Conservation (phyloP, 2,329 filamentous ascomycete genomes). For the Fusarium sp. region DNA sequence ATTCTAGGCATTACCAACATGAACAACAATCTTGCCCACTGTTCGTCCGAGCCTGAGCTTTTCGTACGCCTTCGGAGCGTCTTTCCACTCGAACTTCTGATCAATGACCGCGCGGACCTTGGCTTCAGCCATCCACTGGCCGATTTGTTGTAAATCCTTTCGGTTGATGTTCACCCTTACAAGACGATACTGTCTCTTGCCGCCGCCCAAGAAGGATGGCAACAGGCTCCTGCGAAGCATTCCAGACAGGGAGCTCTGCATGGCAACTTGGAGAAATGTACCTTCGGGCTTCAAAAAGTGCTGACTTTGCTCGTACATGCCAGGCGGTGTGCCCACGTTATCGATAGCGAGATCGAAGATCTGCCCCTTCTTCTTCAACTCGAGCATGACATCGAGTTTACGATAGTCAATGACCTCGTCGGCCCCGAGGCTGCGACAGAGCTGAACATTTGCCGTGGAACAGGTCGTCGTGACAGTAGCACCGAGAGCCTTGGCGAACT, state of each 20-base stretch:
- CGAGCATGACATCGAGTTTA: conserved; percentile 30
- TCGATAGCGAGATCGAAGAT: conserved; percentile 46
- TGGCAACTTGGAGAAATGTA: conserved; percentile 39
- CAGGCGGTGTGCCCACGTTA: conserved; percentile 32
- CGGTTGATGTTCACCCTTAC: conserved; percentile 6
- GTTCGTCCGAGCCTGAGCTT: conserved; percentile 35
- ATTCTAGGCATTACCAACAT: not conserved
- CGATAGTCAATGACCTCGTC: conserved; percentile 32
- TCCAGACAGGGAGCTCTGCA: not conserved
- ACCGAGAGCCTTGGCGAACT: conserved; percentile 51
- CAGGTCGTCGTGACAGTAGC: conserved; percentile 51
- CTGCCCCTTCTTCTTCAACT: conserved; percentile 25
- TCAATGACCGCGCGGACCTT: conserved; percentile 42
- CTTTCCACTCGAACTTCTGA: conserved; percentile 31
- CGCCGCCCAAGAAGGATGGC: conserved; percentile 32
- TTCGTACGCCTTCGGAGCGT: conserved; percentile 39
- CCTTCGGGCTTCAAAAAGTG: conserved; percentile 31
- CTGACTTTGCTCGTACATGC: conserved; percentile 37
- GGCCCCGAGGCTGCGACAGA: conserved; percentile 51
- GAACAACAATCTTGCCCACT: conserved; percentile 43
- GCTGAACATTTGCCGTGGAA: conserved; percentile 49
- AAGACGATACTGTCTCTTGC: conserved; percentile 13
- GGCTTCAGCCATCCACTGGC: conserved; percentile 42
- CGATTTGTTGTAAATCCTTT: conserved; percentile 1
- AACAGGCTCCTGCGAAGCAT: conserved; percentile 17